phyloP scores from a whole-genome alignment of 202 grass and related monocot species.

The Elaeis oleifera region DNA sequence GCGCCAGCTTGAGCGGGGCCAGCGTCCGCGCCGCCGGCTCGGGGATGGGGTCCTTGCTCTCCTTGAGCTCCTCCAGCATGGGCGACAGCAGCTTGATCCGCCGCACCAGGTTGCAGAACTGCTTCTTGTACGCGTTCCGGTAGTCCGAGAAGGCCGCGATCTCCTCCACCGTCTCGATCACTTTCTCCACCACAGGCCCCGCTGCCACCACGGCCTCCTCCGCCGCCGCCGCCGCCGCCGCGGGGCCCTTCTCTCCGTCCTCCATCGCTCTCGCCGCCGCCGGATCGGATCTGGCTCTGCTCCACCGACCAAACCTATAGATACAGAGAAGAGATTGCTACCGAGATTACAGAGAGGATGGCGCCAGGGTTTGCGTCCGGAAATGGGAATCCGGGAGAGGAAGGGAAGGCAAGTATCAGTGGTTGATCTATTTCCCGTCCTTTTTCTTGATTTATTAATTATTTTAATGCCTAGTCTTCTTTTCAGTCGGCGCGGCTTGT shows the following conservation, averaged over 20 bases:
- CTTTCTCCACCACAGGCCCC: conserved; percentile 36
- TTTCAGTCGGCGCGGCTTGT: no score
- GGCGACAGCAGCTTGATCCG: conserved; percentile 86
- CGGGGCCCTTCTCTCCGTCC: conserved; percentile 10
- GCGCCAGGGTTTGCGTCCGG: no score
- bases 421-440: no score
- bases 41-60: conserved; percentile 36
- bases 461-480: no score
- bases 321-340: no score
- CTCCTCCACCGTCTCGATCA: conserved; percentile 48
- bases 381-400: no score
- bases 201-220: background rate
- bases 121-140: conserved; percentile 69
- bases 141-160: conserved; percentile 62
- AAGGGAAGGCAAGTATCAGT: no score
- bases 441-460: no score
- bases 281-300: no score
- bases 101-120: conserved; percentile 77
- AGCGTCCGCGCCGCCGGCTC: conserved; percentile 29
- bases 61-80: conserved; percentile 91
- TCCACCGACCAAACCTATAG: no score
- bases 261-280: background rate
- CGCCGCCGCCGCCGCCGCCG: conserved; percentile 5
- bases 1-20: conserved; percentile 39
- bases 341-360: no score